Conservation (phyloP, 495 filamentous ascomycete species). For the Aspergillus cavernicola region DNA sequence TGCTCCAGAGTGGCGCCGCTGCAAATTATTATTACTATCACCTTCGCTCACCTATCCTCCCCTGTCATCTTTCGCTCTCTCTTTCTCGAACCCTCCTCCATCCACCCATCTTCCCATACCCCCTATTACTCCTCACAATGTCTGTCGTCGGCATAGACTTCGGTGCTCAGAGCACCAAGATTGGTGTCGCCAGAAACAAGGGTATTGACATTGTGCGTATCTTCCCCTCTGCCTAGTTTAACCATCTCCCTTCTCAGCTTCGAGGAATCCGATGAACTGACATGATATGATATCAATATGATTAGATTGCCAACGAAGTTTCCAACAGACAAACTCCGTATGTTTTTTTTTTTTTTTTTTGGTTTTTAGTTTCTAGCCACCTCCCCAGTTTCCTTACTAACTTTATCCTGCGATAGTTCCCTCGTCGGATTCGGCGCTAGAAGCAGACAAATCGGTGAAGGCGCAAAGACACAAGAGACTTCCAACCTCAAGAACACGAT, state of each 20-base stretch:
- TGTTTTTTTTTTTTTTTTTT: slow-evolving; percentile 7
- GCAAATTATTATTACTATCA: slow-evolving; percentile 38
- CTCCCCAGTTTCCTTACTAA: too few species aligned
- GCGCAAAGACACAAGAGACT: slow-evolving; percentile 97
- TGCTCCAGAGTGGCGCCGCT: slow-evolving; percentile 24
- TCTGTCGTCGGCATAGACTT: slow-evolving; percentile 89
- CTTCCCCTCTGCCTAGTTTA: slow-evolving; percentile 20
- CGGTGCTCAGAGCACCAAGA: slow-evolving; percentile 93
- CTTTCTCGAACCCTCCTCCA: slow-evolving; percentile 26
- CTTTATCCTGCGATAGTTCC: too few species aligned
- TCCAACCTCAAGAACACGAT: slow-evolving; percentile 99
- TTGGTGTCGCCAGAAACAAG: slow-evolving; percentile 95
- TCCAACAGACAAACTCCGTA: slow-evolving; percentile 98
- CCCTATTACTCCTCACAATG: slow-evolving; percentile 47
- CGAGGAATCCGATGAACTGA: slow-evolving; percentile 20
- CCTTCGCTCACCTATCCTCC: slow-evolving; percentile 21
- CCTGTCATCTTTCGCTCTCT: slow-evolving; percentile 17
- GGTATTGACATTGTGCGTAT: slow-evolving; percentile 97
- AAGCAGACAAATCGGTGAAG: slow-evolving; percentile 87
- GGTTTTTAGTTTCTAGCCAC: slow-evolving; percentile 13
- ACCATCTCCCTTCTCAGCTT: not conserved
- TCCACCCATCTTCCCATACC: slow-evolving; percentile 15
- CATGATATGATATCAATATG: slow-evolving; percentile 1
- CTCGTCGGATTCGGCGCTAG: slow-evolving; percentile 94
- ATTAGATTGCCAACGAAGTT: slow-evolving; percentile 95